phyloP scores from a whole-genome alignment of 106 monocot genomes.

The Dactylorhiza incarnata region DNA sequence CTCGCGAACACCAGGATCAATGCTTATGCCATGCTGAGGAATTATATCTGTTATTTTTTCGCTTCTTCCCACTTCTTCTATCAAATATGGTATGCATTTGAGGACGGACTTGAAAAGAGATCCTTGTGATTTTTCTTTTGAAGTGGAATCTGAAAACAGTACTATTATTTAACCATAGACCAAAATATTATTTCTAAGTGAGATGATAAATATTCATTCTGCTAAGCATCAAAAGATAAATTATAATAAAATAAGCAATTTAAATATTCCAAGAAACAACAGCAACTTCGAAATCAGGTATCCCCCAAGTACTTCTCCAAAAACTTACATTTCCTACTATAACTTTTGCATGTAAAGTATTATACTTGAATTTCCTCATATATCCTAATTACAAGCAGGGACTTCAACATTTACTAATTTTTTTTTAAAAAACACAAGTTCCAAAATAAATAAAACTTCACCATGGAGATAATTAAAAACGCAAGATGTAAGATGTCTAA shows the following conservation, averaged over 20 bases:
- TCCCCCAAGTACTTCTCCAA: neutral
- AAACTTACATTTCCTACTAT: neutral
- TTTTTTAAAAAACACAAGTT: neutral
- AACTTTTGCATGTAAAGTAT: neutral
- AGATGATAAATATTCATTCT: neutral
- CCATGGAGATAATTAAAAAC: neutral
- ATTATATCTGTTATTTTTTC: constrained; percentile 98
- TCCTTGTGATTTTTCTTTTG: constrained; percentile 93
- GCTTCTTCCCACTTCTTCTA: constrained; percentile 89
- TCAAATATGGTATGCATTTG: constrained; percentile 94
- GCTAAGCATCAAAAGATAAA: neutral
- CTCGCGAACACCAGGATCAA: constrained; percentile 98
- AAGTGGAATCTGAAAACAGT: constrained; percentile 49
- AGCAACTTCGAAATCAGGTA: neutral
- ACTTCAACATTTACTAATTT: neutral
- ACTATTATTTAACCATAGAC: neutral
- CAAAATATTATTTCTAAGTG: neutral
- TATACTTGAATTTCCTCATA: neutral
- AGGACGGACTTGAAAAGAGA: constrained; percentile 89
- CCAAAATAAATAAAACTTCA: neutral
- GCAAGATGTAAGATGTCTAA: neutral
- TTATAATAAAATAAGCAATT: neutral
- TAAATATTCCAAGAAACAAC: neutral
- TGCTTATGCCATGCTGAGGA: constrained; percentile 97
- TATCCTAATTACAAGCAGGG: neutral